These are phyloP conservation scores for Neodidymelliopsis sp. DNA, from an alignment of 2,329 filamentous ascomycete genomes.

Conservation along the genomic window DNA sequence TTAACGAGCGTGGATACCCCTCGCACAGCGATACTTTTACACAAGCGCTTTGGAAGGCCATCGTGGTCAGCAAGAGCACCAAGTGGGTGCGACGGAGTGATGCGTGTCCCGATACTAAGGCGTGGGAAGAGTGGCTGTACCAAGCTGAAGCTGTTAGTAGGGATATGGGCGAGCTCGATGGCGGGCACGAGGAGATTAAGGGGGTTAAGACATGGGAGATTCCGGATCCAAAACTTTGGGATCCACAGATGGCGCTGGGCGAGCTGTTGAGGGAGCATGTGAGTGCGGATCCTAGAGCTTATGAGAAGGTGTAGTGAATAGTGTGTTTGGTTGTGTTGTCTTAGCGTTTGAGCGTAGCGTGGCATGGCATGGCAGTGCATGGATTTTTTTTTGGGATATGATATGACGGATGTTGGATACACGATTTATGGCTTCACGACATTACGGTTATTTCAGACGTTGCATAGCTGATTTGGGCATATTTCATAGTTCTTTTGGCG, in stretches of 20 bases:
- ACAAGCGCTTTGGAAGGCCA: constrained; percentile 58
- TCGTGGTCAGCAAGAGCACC: constrained; percentile 54
- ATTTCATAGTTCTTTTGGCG: not conserved
- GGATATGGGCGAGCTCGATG: constrained; percentile 18
- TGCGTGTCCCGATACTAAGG: constrained; percentile 51
- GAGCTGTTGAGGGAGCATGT: constrained; percentile 33
- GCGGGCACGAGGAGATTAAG: constrained; percentile 9
- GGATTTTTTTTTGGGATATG: too few species aligned
- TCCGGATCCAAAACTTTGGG: constrained; percentile 34
- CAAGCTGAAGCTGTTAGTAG: constrained; percentile 40
- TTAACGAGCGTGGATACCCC: constrained; percentile 41
- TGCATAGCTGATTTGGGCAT: not conserved
- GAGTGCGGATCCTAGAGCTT: constrained; percentile 4
- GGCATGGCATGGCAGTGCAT: not conserved
- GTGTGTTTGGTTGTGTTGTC: constrained; percentile 8
- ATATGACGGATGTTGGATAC: not conserved
- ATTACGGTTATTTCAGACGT: constrained; percentile 18
- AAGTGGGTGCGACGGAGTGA: constrained; percentile 54
- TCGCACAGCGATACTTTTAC: constrained; percentile 53
- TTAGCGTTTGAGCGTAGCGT: not conserved
- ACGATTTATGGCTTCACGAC: constrained; percentile 19
- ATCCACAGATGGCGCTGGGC: constrained; percentile 36
- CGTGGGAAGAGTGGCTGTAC: constrained; percentile 54
- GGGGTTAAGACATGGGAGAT: constrained; percentile 42
- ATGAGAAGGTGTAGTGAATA: constrained; percentile 27